Percentiles rank a stretch among this genome's conserved stretches.
phyloP scores from a whole-genome alignment of 805 yeast genomes.

The Hagleromyces aurorensis region DNA sequence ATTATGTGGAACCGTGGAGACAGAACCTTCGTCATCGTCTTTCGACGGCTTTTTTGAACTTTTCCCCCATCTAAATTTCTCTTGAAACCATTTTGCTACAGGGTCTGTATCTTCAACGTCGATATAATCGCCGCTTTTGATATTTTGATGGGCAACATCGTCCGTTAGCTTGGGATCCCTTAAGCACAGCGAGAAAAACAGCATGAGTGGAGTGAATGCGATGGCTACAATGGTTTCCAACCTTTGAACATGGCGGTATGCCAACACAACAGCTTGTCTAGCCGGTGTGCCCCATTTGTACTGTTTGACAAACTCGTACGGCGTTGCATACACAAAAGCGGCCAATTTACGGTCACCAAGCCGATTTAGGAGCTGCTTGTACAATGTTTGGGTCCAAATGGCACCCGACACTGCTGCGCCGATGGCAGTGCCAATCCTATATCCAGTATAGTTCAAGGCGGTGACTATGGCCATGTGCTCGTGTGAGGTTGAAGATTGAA shows the following conservation, averaged over 20 bases:
- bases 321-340: conserved; percentile 39
- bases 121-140: conserved; percentile 17
- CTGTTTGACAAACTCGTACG: conserved; percentile 38
- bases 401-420: conserved; percentile 63
- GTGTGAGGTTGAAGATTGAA: conserved; percentile 53
- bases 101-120: conserved; percentile 15
- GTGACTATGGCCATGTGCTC: conserved; percentile 62
- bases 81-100: conserved; percentile 12
- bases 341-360: conserved; percentile 31
- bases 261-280: conserved; percentile 43
- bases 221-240: conserved; percentile 45
- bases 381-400: conserved; percentile 49
- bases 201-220: conserved; percentile 35
- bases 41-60: too few relatives aligned
- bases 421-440: conserved; percentile 55
- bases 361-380: conserved; percentile 37
- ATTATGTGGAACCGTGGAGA: too few relatives aligned
- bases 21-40: too few relatives aligned
- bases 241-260: conserved; percentile 49
- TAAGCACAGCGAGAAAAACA: conserved; percentile 39
- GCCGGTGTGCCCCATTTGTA: conserved; percentile 53
- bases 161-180: conserved; percentile 42
- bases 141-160: conserved; percentile 20
- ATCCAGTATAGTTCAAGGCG: conserved; percentile 48
- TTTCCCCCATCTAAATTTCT: background rate